Percentiles rank a stretch among this genome's conserved stretches.
phyloP scores from a whole-genome alignment of 352 stramenopile species.

The Lagenidium sp. region DNA sequence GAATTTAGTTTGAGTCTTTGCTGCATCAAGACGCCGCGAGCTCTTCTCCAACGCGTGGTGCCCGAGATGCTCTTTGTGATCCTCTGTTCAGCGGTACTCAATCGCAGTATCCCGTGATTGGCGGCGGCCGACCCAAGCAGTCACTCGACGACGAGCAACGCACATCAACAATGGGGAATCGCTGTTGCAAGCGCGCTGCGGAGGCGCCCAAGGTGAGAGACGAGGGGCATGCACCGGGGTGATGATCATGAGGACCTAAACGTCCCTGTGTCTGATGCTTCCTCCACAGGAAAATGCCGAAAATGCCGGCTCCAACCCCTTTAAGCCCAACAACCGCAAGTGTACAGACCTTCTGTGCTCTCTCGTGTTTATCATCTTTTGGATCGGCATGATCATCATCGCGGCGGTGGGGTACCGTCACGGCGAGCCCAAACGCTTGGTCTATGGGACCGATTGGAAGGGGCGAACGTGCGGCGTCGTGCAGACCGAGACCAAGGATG shows the following conservation, averaged over 20 bases:
- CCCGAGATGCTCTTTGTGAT: too few species aligned
- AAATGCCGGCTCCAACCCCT: conserved; percentile 37
- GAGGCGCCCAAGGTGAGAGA: neutral
- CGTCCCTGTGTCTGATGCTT: neutral
- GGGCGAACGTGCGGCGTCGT: conserved; percentile 58
- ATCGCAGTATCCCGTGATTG: neutral
- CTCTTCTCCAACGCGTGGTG: too few species aligned
- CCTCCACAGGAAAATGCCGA: conserved; percentile 7
- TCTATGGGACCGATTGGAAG: conserved; percentile 72
- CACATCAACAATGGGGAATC: neutral
- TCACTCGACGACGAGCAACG: neutral
- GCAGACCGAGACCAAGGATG: conserved; percentile 27
- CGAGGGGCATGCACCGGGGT: neutral
- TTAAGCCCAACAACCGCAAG: conserved; percentile 62
- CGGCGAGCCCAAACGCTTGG: conserved; percentile 60
- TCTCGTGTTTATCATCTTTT: conserved; percentile 27
- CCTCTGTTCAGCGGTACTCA: too few species aligned
- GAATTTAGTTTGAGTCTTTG: too few species aligned
- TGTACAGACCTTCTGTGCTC: conserved; percentile 62
- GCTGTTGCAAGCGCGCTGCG: neutral
- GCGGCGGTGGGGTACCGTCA: conserved; percentile 47
- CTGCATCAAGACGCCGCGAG: too few species aligned
- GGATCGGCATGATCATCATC: conserved; percentile 59
- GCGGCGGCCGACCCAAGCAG: neutral
- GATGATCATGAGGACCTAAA: neutral